Percentiles rank a stretch among this genome's conserved stretches.
phyloP scores from a whole-genome alignment of 1,284 basidiomycete genomes.

The Malassezia brasiliensis region DNA sequence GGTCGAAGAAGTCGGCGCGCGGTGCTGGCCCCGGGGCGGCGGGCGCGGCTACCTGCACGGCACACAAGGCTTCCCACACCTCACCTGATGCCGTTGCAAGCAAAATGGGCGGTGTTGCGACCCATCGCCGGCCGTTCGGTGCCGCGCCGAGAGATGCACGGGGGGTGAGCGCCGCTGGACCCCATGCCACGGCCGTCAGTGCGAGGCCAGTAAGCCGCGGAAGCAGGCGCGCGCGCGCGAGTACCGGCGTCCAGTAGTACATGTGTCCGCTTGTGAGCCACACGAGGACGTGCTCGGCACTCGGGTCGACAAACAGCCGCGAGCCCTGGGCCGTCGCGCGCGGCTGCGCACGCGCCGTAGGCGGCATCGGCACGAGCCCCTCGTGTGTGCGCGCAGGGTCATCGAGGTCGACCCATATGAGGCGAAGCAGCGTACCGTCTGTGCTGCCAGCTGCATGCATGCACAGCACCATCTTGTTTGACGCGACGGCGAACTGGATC shows the following conservation, averaged over 20 bases:
- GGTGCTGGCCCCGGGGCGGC: background rate
- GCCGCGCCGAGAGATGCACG: background rate
- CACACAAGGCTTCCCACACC: constrained; percentile 57
- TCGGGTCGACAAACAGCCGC: constrained; percentile 59
- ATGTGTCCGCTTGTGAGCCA: constrained; percentile 81
- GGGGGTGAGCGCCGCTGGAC: constrained; percentile 41
- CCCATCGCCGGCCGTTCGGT: constrained; percentile 12
- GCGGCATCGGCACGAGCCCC: constrained; percentile 36
- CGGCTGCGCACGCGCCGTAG: constrained; percentile 24
- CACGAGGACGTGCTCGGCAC: constrained; percentile 76
- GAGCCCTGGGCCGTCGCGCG: constrained; percentile 19
- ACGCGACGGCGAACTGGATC: constrained; percentile 32
- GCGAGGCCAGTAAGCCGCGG: constrained; percentile 64
- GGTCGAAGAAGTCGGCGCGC: constrained; percentile 41
- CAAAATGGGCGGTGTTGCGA: constrained; percentile 66
- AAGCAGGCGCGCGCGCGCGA: constrained; percentile 33
- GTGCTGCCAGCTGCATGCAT: constrained; percentile 24
- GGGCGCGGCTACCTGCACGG: constrained; percentile 50
- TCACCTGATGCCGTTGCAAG: constrained; percentile 59
- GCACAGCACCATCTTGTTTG: constrained; percentile 44
- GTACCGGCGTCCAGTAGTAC: constrained; percentile 60
- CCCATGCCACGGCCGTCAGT: constrained; percentile 89
- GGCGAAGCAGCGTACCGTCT: constrained; percentile 22
- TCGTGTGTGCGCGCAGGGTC: constrained; percentile 38
- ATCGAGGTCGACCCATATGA: constrained; percentile 44